Conservation (phyloP, 805 yeast genomes). For the Scheffersomyces lignosus region DNA sequence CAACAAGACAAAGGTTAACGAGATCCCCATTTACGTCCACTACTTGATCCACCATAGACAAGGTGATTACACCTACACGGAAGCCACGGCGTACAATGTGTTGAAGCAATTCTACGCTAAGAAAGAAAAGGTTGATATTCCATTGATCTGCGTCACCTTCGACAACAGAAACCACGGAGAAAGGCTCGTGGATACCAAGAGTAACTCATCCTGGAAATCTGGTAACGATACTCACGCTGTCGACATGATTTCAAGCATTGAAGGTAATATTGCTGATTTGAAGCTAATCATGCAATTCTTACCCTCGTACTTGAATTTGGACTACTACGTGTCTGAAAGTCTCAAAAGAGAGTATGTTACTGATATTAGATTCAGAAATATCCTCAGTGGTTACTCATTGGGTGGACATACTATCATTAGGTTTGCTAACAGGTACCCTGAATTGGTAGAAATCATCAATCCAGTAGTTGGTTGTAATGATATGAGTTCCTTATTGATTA, state of each 20-base stretch:
- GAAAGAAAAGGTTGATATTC: conserved; percentile 18
- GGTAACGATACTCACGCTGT: conserved; percentile 52
- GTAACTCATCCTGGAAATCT: conserved; percentile 45
- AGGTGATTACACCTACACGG: conserved; percentile 37
- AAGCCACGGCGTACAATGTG: conserved; percentile 39
- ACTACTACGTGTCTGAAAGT: conserved; percentile 16
- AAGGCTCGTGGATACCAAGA: conserved; percentile 32
- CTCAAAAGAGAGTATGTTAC: conserved; percentile 14
- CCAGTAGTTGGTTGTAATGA: conserved; percentile 55
- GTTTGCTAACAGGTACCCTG: conserved; percentile 39
- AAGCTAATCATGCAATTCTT: conserved; percentile 44
- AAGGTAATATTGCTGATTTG: conserved; percentile 48
- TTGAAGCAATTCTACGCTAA: conserved; percentile 24
- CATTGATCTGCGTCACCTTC: conserved; percentile 49
- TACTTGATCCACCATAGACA: conserved; percentile 50
- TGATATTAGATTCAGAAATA: conserved; percentile 31
- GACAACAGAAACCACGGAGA: conserved; percentile 60
- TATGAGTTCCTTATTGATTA: conserved; percentile 43
- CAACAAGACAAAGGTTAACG: conserved; percentile 6
- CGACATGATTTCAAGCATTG: conserved; percentile 50
- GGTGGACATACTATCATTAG: conserved; percentile 60
- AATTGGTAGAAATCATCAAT: conserved; percentile 37
- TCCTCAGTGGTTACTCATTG: conserved; percentile 51
- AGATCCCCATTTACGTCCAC: conserved; percentile 38
- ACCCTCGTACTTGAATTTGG: conserved; percentile 40